Evolutionary conservation across 768 basidiomycete genomes (phyloP).

Genomic region (Termitomyces sp.): DNA sequence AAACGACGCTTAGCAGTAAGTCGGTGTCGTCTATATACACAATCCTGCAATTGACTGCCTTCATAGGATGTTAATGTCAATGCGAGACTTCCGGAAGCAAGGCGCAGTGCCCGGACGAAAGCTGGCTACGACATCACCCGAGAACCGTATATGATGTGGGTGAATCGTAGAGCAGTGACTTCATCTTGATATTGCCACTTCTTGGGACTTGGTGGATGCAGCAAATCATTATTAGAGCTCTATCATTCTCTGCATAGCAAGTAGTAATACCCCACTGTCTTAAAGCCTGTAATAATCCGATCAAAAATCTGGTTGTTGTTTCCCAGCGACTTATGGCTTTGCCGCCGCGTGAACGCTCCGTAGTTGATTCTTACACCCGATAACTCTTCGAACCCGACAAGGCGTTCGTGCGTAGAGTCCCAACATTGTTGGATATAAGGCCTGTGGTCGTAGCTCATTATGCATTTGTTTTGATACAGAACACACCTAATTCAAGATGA

Average conservation of each 20-base stretch:
- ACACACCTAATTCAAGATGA: no score
- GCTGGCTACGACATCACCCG: conserved; percentile 60
- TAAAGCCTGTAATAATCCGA: neutral
- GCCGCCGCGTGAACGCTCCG: no score
- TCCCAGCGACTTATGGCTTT: no score
- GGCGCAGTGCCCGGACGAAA: conserved; percentile 72
- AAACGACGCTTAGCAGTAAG: conserved; percentile 70
- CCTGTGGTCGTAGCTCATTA: no score
- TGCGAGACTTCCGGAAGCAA: conserved; percentile 71
- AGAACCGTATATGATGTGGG: conserved; percentile 88
- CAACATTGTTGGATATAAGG: no score
- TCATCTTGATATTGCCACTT: conserved; percentile 22
- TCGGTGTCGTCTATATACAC: conserved; percentile 9
- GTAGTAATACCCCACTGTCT: neutral
- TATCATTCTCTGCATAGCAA: neutral
- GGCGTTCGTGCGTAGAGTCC: no score
- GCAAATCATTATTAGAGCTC: neutral
- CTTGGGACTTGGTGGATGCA: neutral
- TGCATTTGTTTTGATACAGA: no score
- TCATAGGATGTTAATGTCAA: conserved; percentile 62
- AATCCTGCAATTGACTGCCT: conserved; percentile 4
- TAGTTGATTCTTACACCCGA: no score
- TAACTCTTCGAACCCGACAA: no score
- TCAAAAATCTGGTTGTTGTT: neutral
- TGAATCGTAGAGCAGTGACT: conserved; percentile 67